Evolutionary conservation across 495 filamentous ascomycete genomes (phyloP), one percentile per base, ranked within the genome.

Genomic region (Aspergillus baeticus): DNA sequence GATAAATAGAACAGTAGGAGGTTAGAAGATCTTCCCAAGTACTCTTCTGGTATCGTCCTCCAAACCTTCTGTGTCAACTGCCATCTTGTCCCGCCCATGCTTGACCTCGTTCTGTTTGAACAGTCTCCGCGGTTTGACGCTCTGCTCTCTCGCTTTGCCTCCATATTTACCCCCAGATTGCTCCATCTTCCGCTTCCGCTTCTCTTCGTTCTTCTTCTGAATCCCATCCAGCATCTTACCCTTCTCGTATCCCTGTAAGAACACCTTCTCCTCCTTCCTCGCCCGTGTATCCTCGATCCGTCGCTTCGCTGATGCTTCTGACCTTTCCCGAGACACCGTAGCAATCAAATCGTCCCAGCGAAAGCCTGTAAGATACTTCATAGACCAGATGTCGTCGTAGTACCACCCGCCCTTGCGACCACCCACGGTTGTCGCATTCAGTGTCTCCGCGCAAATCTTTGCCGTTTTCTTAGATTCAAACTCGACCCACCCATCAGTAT

Each of bases 401-500:
- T 97, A 98, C 71, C 86, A 95, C 11, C 84, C 81, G 5, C 91
- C 86, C 75, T 96, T 97, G 65, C 87, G 88, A 14, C 92, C 94
- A 22, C 91, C 91, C 41, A 97, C 85, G 21, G 80, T 91, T 23
- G 80, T 77, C 23, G 89, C 86, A 69, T 98, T 98, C 33, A 98
- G 70, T 2, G 88, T 81, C 64, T 96, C 92, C n/a, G 87, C 91
- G 6, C 82, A 89, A 10, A 85, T 70, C 65, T 95, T 95, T 3
- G 94, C 95, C 36, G 89, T 86, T 62, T 84, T 85, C 66, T 89
- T 86, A 26, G 78, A 76, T 20, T 81, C 69, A 63, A 96, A 96
- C 64, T 98, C 94, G 15, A 98, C 84, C 94, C 94, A 98, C 2
- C 94, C 94, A 66, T 98, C 95, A 6, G 84, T 86, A 70, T 88